phyloP scores from a whole-genome alignment of 2,329 filamentous ascomycete species.

The Pseudogymnoascus sp. region DNA sequence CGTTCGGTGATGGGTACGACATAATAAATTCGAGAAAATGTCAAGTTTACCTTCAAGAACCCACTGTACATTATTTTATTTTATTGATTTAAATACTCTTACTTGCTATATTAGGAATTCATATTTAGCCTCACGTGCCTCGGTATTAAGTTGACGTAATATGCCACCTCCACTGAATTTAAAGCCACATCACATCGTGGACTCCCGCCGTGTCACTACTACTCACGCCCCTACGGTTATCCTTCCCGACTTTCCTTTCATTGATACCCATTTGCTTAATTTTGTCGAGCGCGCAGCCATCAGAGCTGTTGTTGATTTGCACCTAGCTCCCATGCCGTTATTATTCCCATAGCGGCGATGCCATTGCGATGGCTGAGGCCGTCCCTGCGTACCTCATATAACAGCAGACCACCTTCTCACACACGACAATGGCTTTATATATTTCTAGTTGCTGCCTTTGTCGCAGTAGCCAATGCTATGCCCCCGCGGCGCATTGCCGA shows the following conservation, averaged over 20 bases:
- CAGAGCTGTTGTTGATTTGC: not conserved
- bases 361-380: constrained; percentile 26
- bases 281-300: not conserved
- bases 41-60: not conserved
- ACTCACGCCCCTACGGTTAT: not conserved
- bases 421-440: constrained; percentile 21
- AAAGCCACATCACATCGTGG: not conserved
- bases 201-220: not conserved
- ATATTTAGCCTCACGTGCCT: not conserved
- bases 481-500: constrained; percentile 45
- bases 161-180: not conserved
- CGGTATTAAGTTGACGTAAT: constrained; percentile 1
- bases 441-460: constrained; percentile 19
- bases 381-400: constrained; percentile 20
- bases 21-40: not conserved
- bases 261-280: constrained; percentile 7
- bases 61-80: not conserved
- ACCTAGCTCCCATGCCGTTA: constrained; percentile 1
- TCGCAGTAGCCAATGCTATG: constrained; percentile 35
- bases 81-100: not conserved
- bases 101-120: not conserved
- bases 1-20: not conserved
- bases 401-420: constrained; percentile 14
- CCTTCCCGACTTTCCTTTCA: not conserved
- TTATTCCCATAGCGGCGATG: constrained; percentile 23